phyloP scores from a whole-genome alignment of 306 rosid genomes.

The Quercus glauca region DNA sequence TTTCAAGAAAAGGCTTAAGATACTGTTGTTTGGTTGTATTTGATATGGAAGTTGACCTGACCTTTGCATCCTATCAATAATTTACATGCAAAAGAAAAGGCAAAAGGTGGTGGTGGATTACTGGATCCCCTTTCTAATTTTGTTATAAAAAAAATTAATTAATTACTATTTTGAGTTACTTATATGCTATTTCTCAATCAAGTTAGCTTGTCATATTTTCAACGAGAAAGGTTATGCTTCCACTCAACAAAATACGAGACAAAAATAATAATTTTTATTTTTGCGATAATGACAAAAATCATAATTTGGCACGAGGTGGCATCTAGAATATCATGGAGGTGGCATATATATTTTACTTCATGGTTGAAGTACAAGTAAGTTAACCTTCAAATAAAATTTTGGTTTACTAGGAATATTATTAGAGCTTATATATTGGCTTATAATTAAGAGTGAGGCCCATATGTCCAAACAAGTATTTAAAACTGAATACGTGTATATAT shows the following conservation, averaged over 20 bases:
- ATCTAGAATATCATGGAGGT: not conserved
- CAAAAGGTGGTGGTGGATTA: not conserved
- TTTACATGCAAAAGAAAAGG: conserved; percentile 3
- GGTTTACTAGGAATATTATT: too few species aligned
- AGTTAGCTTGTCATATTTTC: conserved; percentile 1
- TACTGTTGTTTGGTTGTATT: not conserved
- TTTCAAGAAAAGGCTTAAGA: not conserved
- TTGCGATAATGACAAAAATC: not conserved
- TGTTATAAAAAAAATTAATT: too few species aligned
- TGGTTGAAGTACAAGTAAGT: too few species aligned
- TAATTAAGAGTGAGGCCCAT: too few species aligned
- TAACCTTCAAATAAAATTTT: too few species aligned
- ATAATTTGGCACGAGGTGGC: not conserved
- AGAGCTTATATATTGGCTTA: too few species aligned
- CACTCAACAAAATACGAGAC: conserved; percentile 9
- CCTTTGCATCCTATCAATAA: not conserved
- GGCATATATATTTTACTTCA: too few species aligned
- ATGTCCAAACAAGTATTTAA: too few species aligned
- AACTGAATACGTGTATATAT: accelerated
- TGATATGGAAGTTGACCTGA: not conserved
- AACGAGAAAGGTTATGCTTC: conserved; percentile 20
- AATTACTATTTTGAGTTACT: not conserved
- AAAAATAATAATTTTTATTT: conserved; percentile 4
- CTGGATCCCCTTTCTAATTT: not conserved
- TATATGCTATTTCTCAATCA: conserved; percentile 18